Evolutionary conservation across 805 yeast genomes (phyloP).

Genomic region (Cyberlindnera nakhonratchasimensis): DNA sequence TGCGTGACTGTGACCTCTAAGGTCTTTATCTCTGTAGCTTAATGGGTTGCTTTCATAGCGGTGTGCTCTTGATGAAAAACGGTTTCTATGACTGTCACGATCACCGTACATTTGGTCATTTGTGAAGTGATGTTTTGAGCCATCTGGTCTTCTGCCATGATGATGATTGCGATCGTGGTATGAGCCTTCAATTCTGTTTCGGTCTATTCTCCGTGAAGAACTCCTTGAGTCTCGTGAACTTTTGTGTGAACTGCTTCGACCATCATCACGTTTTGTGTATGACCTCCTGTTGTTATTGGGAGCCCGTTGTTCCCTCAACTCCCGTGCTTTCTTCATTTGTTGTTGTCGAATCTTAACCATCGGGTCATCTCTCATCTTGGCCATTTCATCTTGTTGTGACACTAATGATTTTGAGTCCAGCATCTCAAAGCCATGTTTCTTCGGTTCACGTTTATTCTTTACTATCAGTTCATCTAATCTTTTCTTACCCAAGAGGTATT

Average conservation of each 20-base stretch:
- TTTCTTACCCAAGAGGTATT: constrained; percentile 50
- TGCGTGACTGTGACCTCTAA: no score
- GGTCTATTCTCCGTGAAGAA: not conserved
- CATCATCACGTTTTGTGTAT: not conserved
- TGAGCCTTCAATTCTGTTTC: not conserved
- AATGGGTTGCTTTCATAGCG: no score
- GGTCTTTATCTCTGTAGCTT: no score
- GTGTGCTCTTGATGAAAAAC: no score
- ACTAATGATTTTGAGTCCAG: constrained; percentile 17
- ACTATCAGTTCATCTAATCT: constrained; percentile 39
- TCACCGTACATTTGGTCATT: no score
- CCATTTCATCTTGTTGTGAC: constrained; percentile 42
- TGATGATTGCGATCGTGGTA: constrained; percentile 4
- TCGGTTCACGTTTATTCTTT: constrained; percentile 17
- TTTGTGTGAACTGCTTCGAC: not conserved
- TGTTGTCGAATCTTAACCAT: constrained; percentile 21
- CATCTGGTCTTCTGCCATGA: no score
- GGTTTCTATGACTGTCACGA: no score
- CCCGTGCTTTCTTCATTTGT: constrained; percentile 20
- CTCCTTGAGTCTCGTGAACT: no score
- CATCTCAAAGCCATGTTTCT: constrained; percentile 28
- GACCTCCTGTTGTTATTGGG: not conserved
- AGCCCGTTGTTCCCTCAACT: constrained; percentile 21
- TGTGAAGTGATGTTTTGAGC: no score
- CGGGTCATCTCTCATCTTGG: constrained; percentile 34